A percentile compares a stretch with the other conserved stretches of the same genome.
Evolutionary conservation across 495 filamentous ascomycete genomes (phyloP).

Genomic region (Penicillium steckii): DNA sequence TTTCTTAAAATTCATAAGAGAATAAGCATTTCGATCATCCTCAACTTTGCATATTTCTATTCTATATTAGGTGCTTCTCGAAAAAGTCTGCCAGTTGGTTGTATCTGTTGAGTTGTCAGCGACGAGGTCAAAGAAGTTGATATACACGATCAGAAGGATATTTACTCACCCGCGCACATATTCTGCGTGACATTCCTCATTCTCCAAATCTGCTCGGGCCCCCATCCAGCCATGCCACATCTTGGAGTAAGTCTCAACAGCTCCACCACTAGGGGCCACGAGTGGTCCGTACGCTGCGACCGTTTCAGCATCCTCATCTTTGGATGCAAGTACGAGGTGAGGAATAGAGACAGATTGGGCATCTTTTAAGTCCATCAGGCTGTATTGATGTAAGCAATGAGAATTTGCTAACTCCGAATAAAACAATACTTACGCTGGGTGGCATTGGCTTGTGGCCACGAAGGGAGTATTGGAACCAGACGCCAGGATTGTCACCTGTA

Average conservation of each 20-base stretch:
- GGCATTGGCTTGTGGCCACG: conserved; percentile 47
- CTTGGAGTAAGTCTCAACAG: conserved; percentile 49
- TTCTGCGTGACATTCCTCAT: conserved; percentile 48
- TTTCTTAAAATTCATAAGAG: too few relatives aligned
- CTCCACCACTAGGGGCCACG: conserved; percentile 32
- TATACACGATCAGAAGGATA: not conserved
- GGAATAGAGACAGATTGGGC: conserved; percentile 48
- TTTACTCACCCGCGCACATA: conserved; percentile 51
- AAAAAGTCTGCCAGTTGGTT: conserved; percentile 45
- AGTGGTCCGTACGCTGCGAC: conserved; percentile 39
- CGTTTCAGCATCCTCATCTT: conserved; percentile 47
- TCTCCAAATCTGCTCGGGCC: conserved; percentile 51
- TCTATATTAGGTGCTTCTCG: conserved; percentile 42
- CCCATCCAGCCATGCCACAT: conserved; percentile 67
- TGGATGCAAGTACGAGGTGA: conserved; percentile 53
- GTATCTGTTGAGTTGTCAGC: conserved; percentile 24
- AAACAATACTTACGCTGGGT: conserved; percentile 41
- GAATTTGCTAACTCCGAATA: not conserved
- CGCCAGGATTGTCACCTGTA: conserved; percentile 40
- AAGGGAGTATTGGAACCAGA: conserved; percentile 42
- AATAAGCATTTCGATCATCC: too few relatives aligned
- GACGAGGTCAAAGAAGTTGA: not conserved
- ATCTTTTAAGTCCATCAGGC: conserved; percentile 40
- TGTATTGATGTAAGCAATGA: conserved; percentile 8
- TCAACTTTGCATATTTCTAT: too few relatives aligned